Evolutionary conservation across 768 basidiomycete genomes (phyloP).

Genomic region (Leccinum boreale): DNA sequence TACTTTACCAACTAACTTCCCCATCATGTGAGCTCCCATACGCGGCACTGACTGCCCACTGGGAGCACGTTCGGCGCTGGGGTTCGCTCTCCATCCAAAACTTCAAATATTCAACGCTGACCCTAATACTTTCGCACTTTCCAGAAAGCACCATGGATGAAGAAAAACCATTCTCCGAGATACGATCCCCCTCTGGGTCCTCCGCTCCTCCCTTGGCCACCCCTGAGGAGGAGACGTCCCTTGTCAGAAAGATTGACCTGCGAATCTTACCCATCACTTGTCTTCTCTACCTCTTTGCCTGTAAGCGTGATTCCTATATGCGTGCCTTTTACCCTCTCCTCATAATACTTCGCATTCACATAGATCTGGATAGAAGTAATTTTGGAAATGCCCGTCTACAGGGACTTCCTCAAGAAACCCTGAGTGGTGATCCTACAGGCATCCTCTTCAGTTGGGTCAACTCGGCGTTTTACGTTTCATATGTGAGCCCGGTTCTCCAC

Average conservation of each 20-base stretch:
- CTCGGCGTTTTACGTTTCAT: slow-evolving; percentile 77
- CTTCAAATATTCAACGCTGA: neutral
- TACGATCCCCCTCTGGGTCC: neutral
- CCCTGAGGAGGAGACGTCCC: slow-evolving; percentile 32
- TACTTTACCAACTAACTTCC: neutral
- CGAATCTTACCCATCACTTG: slow-evolving; percentile 52
- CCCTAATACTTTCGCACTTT: neutral
- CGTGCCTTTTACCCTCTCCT: neutral
- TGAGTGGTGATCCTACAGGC: slow-evolving; percentile 66
- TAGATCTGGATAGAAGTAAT: slow-evolving; percentile 69
- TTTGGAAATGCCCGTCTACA: slow-evolving; percentile 80
- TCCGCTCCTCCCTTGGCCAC: slow-evolving; percentile 19
- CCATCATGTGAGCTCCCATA: neutral
- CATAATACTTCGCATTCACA: neutral
- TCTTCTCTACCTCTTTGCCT: slow-evolving; percentile 74
- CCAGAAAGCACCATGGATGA: slow-evolving; percentile 13
- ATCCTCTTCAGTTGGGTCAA: slow-evolving; percentile 71
- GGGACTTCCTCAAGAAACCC: slow-evolving; percentile 60
- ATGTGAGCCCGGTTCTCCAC: slow-evolving; percentile 39
- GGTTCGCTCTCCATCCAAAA: neutral
- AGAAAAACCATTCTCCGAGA: slow-evolving; percentile 6
- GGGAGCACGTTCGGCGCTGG: neutral
- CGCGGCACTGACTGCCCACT: neutral
- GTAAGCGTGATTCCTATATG: slow-evolving; percentile 36
- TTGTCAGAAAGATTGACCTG: slow-evolving; percentile 38